These are phyloP conservation scores for Leonotis leonurus DNA, from an alignment of 257 asterid species.

Conservation along the genomic window DNA sequence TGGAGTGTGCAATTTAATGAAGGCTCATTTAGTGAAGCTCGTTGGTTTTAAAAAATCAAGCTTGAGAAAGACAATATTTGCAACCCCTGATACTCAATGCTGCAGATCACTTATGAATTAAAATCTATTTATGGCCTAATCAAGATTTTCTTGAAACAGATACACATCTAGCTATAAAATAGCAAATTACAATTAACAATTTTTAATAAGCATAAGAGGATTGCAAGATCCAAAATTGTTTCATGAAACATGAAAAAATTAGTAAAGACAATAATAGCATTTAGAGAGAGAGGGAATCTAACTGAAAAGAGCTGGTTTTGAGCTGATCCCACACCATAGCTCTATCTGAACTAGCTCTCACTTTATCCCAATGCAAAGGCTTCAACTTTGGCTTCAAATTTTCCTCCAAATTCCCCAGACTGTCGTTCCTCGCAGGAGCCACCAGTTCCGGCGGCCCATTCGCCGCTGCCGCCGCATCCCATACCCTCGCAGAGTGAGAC, in stretches of 20 bases:
- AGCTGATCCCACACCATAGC: slow-evolving; percentile 84
- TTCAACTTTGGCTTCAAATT: slow-evolving; percentile 56
- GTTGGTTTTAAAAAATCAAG: no score
- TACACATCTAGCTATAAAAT: no score
- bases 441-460: slow-evolving; percentile 65
- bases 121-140: not conserved
- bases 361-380: slow-evolving; percentile 91
- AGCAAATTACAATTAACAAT: no score
- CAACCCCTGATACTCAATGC: no score
- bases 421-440: slow-evolving; percentile 39
- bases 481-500: slow-evolving; percentile 33
- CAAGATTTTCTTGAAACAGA: not conserved
- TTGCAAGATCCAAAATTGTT: no score
- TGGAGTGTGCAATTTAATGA: no score
- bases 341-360: slow-evolving; percentile 63
- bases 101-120: no score
- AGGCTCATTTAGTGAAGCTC: no score
- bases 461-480: slow-evolving; percentile 27
- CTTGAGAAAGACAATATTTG: no score
- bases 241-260: not conserved
- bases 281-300: slow-evolving; percentile 21
- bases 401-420: slow-evolving; percentile 27
- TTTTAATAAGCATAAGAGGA: no score
- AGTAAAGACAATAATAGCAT: not conserved
- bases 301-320: slow-evolving; percentile 68